These are phyloP conservation scores for Roridomyces roridus DNA, from an alignment of 768 basidiomycete species.

Conservation along the genomic window DNA sequence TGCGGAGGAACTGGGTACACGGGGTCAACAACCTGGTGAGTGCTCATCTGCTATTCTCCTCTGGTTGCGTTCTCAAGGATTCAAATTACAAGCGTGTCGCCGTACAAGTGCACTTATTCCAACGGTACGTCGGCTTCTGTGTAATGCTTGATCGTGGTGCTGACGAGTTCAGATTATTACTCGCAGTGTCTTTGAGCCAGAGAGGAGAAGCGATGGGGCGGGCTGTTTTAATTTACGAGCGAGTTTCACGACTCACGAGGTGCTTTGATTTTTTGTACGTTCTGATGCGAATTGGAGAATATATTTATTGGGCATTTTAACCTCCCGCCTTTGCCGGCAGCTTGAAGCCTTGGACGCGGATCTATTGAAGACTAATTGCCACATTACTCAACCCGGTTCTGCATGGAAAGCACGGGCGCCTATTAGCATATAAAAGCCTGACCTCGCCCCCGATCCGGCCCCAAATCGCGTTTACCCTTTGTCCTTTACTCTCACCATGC, in stretches of 20 bases:
- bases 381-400: too few relatives aligned
- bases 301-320: too few relatives aligned
- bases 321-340: too few relatives aligned
- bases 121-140: constrained; percentile 37
- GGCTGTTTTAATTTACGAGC: background rate
- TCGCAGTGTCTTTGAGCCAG: constrained; percentile 45
- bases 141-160: background rate
- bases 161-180: constrained; percentile 40
- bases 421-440: too few relatives aligned
- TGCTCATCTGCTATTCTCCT: background rate
- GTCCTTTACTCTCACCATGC: background rate
- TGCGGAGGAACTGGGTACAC: constrained; percentile 50
- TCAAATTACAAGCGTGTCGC: constrained; percentile 34
- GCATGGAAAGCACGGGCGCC: too few relatives aligned
- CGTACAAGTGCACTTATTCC: constrained; percentile 41
- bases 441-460: too few relatives aligned
- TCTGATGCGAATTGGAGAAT: too few relatives aligned
- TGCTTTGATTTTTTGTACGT: too few relatives aligned
- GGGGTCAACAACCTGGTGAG: constrained; percentile 46
- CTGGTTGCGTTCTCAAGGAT: background rate
- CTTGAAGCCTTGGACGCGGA: too few relatives aligned
- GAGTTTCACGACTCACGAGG: too few relatives aligned
- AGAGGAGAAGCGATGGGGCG: background rate
- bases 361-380: too few relatives aligned
- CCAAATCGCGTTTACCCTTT: too few relatives aligned